Evolutionary conservation across 225 moss, liverwort and hornwort species (phyloP), one percentile per base, ranked within the genome.

Genomic region (Physcomitrium patens): DNA sequence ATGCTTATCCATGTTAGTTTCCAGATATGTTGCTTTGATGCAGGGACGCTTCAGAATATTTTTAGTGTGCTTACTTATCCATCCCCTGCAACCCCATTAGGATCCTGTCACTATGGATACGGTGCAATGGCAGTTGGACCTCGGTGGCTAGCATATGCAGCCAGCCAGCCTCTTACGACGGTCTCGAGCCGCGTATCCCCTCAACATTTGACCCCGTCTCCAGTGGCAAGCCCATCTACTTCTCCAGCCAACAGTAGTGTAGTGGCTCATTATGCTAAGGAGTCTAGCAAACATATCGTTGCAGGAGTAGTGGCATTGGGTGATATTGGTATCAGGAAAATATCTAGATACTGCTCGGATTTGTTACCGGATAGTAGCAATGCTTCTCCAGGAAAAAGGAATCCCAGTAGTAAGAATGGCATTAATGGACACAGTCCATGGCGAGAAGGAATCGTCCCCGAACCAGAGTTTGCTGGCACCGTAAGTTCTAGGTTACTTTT

Each of bases 21-120:
- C 90, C 95, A 99, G 99, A 92, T 99, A 63, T 93, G 93, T 58
- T 95, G 95, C 80, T 93, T 95, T 65, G 99, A 99, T 86, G 93
- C 99, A 54, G 86, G 78, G 72, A 86, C 92, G 60, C 84, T 99
- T 65, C 91, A 91, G 74, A 99, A 93, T 58, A 92, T 90, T 3
- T 99, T 91, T 54, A 95, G 90, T 72, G 91, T 93, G 70, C 77
- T 95, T 10, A 92, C 95, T 22, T 99, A 99, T 76, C 99, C 99
- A 16, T 85, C 93, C 22, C 86, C 93, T 53, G 80, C 78, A 26
- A 41, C 87, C 23, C 51, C 87, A 55, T 77, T 87, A 22, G 92
- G 88, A 46, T 86, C 86, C 47, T 73, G 79, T 45, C 80, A 84
- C 72, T 76, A 85, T 72, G 93, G 95, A 18, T 93, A 91, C 74